Evolutionary conservation across 2,329 filamentous ascomycete genomes (phyloP), one percentile per base, ranked within the genome.

Genomic region (Neofusicoccum umdonicola): DNA sequence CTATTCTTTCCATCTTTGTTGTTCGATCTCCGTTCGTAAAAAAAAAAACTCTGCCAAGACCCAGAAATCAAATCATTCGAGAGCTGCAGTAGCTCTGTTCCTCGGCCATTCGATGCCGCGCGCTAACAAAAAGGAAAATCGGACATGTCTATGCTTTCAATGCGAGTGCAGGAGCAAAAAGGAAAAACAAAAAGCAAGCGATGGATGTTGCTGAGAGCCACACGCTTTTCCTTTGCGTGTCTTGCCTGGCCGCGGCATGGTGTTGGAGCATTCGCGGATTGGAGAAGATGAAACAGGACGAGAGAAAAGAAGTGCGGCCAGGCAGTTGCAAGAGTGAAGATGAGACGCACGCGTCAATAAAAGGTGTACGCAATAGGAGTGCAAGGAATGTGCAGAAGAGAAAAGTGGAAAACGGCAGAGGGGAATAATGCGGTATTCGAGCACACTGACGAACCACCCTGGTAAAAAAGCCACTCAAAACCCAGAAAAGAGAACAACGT

Each of bases 321-420:
- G 56, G 56, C 56, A 52, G 27, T 47, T 35, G 13, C 15, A 13
- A 12, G 5, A 7, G 9, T 57, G 42, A 37, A 47, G n/a, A 60
- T n/a, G 42, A 37, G 56, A 60, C 56, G 56, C 56, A 60, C 31
- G 56, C 56, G 56, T 60, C 56, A 60, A 60, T 47, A 60, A 47
- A 60, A 35, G 15, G 5, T 60, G 56, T 60, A 60, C 17, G 56
- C 42, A 60, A 60, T 60, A 60, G 56, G 41, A 60, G 42, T 48
- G 56, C 31, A 60, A 47, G 27, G 56, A 60, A 47, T 60, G 56
- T 60, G 56, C 56, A 48, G 56, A 60, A 60, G 27, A 19, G 56
- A 48, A 60, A 22, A 31, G 9, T 9, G 9, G 3, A 34, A 15
- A 47, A 19, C n/a, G 4, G 15, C 13, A 15, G 31, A 37, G 27